Percentiles rank a stretch among this genome's conserved stretches.
Conservation (phyloP, 768 basidiomycete species). For the Lactarius pseudohatsudake region DNA sequence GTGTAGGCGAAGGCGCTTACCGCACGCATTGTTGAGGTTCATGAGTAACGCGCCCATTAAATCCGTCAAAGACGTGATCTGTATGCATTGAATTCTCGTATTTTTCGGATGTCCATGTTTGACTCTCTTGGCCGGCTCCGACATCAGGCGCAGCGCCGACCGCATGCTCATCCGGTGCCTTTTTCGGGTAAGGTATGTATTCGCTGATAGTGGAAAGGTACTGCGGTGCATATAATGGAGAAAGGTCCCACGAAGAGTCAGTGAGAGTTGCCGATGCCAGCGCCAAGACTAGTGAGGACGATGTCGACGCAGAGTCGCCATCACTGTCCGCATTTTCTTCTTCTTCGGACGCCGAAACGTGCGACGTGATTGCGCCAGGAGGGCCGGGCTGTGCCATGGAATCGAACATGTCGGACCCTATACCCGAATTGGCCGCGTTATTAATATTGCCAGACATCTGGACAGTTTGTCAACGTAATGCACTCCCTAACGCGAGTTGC, state of each 20-base stretch:
- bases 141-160: conserved; percentile 46
- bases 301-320: conserved; percentile 42
- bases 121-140: conserved; percentile 44
- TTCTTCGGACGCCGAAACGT: background rate
- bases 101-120: conserved; percentile 64
- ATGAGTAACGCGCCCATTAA: conserved; percentile 66
- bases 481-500: background rate
- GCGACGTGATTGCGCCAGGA: conserved; percentile 7
- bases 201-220: conserved; percentile 78
- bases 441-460: conserved; percentile 28
- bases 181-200: conserved; percentile 59
- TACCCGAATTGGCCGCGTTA: conserved; percentile 44
- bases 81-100: conserved; percentile 80
- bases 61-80: conserved; percentile 85
- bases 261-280: conserved; percentile 53
- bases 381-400: conserved; percentile 1
- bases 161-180: conserved; percentile 38
- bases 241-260: conserved; percentile 65
- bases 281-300: conserved; percentile 49
- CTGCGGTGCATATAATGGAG: conserved; percentile 63
- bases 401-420: conserved; percentile 72
- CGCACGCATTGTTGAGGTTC: conserved; percentile 86
- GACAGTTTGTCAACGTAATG: background rate
- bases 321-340: conserved; percentile 22
- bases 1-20: conserved; percentile 44